A percentile compares a stretch with the other conserved stretches of the same genome.
These are phyloP conservation scores for Botrytis fragariae DNA, from an alignment of 2,329 filamentous ascomycete genomes.

Conservation along the genomic window DNA sequence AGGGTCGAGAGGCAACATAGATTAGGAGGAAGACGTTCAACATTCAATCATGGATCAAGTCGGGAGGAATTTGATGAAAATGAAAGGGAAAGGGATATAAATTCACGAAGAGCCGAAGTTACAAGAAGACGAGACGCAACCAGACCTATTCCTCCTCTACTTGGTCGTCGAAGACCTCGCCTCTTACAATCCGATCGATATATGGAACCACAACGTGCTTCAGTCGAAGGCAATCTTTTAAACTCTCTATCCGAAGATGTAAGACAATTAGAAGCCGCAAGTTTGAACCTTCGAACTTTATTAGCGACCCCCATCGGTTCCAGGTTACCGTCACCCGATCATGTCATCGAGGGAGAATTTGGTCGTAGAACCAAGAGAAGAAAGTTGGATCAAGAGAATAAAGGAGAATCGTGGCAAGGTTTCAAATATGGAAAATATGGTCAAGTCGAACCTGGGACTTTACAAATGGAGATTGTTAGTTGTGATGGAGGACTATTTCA, in stretches of 20 bases:
- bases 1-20: background rate
- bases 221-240: slow-evolving; percentile 3
- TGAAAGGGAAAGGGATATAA: background rate
- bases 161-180: slow-evolving; percentile 28
- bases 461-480: slow-evolving; percentile 84
- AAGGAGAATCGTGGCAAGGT: slow-evolving; percentile 47
- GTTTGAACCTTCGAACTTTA: slow-evolving; percentile 29
- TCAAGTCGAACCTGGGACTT: slow-evolving; percentile 76
- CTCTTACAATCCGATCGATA: slow-evolving; percentile 34
- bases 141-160: slow-evolving; percentile 18
- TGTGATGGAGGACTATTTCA: slow-evolving; percentile 78
- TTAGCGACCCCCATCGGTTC: slow-evolving; percentile 32
- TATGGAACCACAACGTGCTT: slow-evolving; percentile 34
- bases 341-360: slow-evolving; percentile 42
- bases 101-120: slow-evolving; percentile 21
- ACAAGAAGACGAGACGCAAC: slow-evolving; percentile 21
- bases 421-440: slow-evolving; percentile 85
- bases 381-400: slow-evolving; percentile 65
- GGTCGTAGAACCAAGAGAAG: slow-evolving; percentile 62
- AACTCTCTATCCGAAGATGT: slow-evolving; percentile 29
- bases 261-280: slow-evolving; percentile 33
- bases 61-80: slow-evolving; percentile 19
- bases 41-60: slow-evolving; percentile 20
- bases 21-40: slow-evolving; percentile 28
- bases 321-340: slow-evolving; percentile 27